Evolutionary conservation across 148 eudicot species (phyloP), one percentile per base, ranked within the genome.

Genomic region (Euryodendron excelsum): DNA sequence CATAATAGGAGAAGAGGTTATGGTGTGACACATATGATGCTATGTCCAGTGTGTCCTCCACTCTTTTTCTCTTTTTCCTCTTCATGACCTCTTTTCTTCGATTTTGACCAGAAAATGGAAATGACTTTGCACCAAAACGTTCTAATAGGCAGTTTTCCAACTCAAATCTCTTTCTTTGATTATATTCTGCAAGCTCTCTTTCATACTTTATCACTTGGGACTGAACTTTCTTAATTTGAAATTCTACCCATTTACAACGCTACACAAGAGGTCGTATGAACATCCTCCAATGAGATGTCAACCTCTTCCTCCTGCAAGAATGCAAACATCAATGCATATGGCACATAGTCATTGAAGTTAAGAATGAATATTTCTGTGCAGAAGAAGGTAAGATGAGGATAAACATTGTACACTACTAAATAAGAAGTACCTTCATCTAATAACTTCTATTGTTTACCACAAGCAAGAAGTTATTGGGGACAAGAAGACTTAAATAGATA

Each of bases 201-300:
- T 83, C 91, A 89, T 89, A 91, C 80, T 88, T 83, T 33, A 39
- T 59, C 6, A 78, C 91, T 80, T 78, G 88, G 27, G 83, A 78
- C 66, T 77, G 74, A 58, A 91, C 75, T 78, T 86, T 86, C 87
- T 80, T 86, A 31, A 90, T 73, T 80, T 87, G 87, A 77, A 93
- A 84, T 84, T 93, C 98, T 37, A 78, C 86, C 98, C 93, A 93
- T 83, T 86, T 93, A 80, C 90, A 90, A 25, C 92, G 90, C 98
- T 92, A 91, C 94, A 83, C 83, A 36, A 87, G 65, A 36, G 98
- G 94, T 36, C 83, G 91, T 58, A 90, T 75, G 74, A 79, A 91
- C n/a, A 80, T 77, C 84, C 87, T 87, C 98, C 98, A 93, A 33
- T 90, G 87, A 86, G 89, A 23, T 65, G 92, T 87, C 85, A 89